Conservation (phyloP, 257 asterid species). For the Ilex aquifolium region DNA sequence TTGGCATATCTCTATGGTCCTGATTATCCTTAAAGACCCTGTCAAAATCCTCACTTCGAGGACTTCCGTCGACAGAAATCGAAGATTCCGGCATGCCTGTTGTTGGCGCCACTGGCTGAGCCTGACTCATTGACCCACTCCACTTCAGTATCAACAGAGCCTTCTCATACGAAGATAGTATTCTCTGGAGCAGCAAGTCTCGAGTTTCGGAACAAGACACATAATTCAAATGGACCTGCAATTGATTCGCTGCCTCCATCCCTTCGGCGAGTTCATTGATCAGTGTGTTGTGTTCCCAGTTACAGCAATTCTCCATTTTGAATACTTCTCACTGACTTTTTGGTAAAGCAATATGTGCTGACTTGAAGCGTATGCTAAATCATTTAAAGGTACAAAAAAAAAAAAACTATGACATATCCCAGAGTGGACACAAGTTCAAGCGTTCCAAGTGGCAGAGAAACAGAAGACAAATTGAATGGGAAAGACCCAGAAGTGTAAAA, state of each 20-base stretch:
- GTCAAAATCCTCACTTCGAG: conserved; percentile 38
- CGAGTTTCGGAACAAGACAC: conserved; percentile 32
- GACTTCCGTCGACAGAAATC: conserved; percentile 50
- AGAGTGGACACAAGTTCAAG: no score
- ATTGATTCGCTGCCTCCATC: conserved; percentile 69
- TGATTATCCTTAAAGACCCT: conserved; percentile 29
- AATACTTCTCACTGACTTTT: not conserved
- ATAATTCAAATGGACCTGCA: conserved; percentile 41
- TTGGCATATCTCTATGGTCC: conserved; percentile 30
- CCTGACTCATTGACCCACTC: conserved; percentile 29
- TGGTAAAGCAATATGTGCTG: not conserved
- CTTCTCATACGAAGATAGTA: conserved; percentile 68
- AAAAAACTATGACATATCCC: no score
- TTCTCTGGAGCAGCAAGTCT: conserved; percentile 55
- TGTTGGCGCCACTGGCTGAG: conserved; percentile 16
- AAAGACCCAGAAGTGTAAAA: not conserved
- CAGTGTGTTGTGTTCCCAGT: conserved; percentile 39
- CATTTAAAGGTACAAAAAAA: not conserved
- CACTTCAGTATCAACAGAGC: conserved; percentile 61
- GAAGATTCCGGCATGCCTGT: conserved; percentile 36
- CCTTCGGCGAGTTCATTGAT: conserved; percentile 67
- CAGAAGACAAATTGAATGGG: not conserved
- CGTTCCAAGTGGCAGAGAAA: no score
- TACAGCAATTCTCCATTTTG: conserved; percentile 44
- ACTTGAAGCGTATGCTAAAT: not conserved